Evolutionary conservation across 305 asterid species (phyloP).

Genomic region (Rubia peregrina): DNA sequence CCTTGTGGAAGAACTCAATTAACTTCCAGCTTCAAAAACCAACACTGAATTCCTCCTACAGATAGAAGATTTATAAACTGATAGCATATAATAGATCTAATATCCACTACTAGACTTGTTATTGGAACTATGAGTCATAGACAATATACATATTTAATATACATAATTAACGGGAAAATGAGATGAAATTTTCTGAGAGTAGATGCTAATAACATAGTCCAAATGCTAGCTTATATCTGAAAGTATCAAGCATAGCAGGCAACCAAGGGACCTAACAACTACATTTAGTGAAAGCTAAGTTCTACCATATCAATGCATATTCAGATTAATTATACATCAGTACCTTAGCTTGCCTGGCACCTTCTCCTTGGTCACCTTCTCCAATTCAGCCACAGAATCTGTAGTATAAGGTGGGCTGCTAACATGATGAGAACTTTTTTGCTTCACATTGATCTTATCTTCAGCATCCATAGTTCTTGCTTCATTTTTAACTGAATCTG

Average conservation of each 20-base stretch:
- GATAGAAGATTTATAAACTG: background rate
- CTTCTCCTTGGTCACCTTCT: slow-evolving; percentile 74
- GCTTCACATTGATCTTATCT: slow-evolving; percentile 31
- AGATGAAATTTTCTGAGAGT: background rate
- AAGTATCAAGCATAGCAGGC: background rate
- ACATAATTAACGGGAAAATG: background rate
- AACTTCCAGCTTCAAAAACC: background rate
- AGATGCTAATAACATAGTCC: background rate
- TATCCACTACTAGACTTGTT: too few species aligned
- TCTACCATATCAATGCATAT: background rate
- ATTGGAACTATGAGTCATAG: too few species aligned
- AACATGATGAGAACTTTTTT: slow-evolving; percentile 27
- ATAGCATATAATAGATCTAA: too few species aligned
- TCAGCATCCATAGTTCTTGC: slow-evolving; percentile 21
- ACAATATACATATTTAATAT: background rate
- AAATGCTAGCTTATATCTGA: background rate
- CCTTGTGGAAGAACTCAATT: too few species aligned
- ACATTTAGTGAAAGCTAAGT: background rate
- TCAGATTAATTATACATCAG: slow-evolving; percentile 5
- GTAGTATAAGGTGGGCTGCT: slow-evolving; percentile 35
- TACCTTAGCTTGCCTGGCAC: slow-evolving; percentile 98
- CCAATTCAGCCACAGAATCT: slow-evolving; percentile 50
- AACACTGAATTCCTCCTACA: background rate
- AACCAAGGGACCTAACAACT: background rate
- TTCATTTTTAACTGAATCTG: slow-evolving; percentile 32